Percentiles rank a stretch among this genome's conserved stretches.
Evolutionary conservation across 2,329 filamentous ascomycete genomes (phyloP).

Genomic region (Atkinsonella hypoxylon): DNA sequence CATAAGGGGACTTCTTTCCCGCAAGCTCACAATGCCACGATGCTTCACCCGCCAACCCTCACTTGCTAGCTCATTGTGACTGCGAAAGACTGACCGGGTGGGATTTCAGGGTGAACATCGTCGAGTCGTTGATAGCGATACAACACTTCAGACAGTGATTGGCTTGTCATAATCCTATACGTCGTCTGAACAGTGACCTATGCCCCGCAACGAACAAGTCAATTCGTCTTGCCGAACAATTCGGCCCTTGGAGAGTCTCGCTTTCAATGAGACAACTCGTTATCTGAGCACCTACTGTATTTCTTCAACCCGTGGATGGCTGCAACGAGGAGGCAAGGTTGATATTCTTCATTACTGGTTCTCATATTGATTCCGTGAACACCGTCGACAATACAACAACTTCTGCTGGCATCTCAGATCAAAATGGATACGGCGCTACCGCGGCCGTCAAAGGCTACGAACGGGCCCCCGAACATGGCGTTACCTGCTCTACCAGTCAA

Average conservation of each 20-base stretch:
- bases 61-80: neutral
- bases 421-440: conserved; percentile 45
- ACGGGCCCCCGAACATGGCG: conserved; percentile 58
- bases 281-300: neutral
- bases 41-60: conserved; percentile 1
- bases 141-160: neutral
- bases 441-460: conserved; percentile 52
- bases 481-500: conserved; percentile 62
- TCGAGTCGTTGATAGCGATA: neutral
- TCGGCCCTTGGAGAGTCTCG: neutral
- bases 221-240: neutral
- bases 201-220: neutral
- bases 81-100: conserved; percentile 1
- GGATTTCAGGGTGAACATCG: neutral
- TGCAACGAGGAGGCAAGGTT: neutral
- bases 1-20: neutral
- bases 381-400: neutral
- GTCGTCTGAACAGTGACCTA: neutral
- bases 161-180: neutral
- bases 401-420: too few species aligned
- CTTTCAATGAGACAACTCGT: neutral
- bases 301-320: conserved; percentile 3
- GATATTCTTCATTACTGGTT: neutral
- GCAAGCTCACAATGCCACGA: neutral
- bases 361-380: neutral